Conservation (phyloP, 257 asterid species). For the Mitragyna speciosa region DNA sequence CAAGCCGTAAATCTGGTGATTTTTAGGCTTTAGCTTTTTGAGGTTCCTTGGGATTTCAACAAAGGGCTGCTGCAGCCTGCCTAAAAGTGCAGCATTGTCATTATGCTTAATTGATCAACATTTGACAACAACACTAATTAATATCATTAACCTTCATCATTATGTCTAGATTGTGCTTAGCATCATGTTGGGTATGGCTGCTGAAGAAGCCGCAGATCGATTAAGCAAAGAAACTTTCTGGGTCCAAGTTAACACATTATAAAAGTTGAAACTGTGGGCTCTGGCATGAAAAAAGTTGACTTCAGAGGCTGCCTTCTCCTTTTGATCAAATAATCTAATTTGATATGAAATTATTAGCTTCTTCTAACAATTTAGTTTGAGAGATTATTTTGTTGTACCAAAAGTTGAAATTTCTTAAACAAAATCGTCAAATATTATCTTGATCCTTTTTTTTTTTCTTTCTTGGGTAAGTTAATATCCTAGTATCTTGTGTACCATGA, state of each 20-base stretch:
- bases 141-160: slow-evolving; percentile 12
- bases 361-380: too few species aligned
- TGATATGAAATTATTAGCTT: too few species aligned
- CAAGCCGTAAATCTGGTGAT: neutral
- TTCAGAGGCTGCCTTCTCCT: neutral
- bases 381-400: too few species aligned
- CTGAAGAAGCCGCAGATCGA: neutral
- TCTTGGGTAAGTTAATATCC: too few species aligned
- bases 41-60: slow-evolving; percentile 2
- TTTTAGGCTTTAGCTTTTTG: slow-evolving; percentile 11
- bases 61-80: slow-evolving; percentile 2
- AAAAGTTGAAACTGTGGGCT: neutral
- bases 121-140: neutral
- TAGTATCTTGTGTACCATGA: too few species aligned
- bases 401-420: too few species aligned
- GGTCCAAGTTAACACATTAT: neutral
- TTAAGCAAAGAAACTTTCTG: slow-evolving; percentile 8
- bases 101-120: neutral
- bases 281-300: neutral
- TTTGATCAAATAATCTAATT: neutral
- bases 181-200: slow-evolving; percentile 10
- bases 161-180: slow-evolving; percentile 8
- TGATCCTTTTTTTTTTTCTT: too few species aligned
- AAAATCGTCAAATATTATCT: too few species aligned
- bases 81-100: neutral